These are phyloP conservation scores for Phyllosticta capitalensis DNA, from an alignment of 2,329 filamentous ascomycete species.

Conservation along the genomic window DNA sequence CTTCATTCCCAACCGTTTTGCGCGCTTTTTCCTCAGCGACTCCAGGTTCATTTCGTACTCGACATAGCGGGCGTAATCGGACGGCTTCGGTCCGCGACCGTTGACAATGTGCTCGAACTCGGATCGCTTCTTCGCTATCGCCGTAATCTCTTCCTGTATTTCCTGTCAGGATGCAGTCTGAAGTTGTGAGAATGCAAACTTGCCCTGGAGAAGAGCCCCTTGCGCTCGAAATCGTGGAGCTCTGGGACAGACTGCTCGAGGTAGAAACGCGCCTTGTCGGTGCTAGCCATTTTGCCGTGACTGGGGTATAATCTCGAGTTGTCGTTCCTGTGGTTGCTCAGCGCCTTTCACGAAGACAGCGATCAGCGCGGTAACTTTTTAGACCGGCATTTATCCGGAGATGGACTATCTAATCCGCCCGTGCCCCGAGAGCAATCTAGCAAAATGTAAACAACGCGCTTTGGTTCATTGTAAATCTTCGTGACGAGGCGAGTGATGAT, in stretches of 20 bases:
- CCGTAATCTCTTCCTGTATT: slow-evolving; percentile 76
- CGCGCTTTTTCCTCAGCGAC: slow-evolving; percentile 68
- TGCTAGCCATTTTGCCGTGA: slow-evolving; percentile 24
- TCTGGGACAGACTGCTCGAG: slow-evolving; percentile 88
- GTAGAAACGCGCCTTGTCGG: slow-evolving; percentile 93
- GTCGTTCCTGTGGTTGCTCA: neutral
- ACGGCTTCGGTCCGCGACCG: slow-evolving; percentile 60
- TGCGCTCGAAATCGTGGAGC: slow-evolving; percentile 83
- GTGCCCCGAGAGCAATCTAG: too few species aligned
- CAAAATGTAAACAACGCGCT: neutral
- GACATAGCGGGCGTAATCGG: slow-evolving; percentile 78
- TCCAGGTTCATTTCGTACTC: slow-evolving; percentile 61
- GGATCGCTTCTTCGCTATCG: slow-evolving; percentile 81
- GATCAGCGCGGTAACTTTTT: neutral
- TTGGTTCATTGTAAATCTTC: too few species aligned
- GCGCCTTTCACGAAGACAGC: neutral
- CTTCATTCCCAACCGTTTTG: slow-evolving; percentile 69
- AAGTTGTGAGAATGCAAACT: slow-evolving; percentile 10
- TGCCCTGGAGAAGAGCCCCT: slow-evolving; percentile 79
- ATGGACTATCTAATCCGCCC: neutral
- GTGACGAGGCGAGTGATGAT: neutral
- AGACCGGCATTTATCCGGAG: neutral
- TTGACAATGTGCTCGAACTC: slow-evolving; percentile 90
- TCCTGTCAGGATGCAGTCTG: slow-evolving; percentile 11
- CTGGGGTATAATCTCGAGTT: neutral